phyloP scores from a whole-genome alignment of 345 rosid species.

The Odontarrhena argentea region DNA sequence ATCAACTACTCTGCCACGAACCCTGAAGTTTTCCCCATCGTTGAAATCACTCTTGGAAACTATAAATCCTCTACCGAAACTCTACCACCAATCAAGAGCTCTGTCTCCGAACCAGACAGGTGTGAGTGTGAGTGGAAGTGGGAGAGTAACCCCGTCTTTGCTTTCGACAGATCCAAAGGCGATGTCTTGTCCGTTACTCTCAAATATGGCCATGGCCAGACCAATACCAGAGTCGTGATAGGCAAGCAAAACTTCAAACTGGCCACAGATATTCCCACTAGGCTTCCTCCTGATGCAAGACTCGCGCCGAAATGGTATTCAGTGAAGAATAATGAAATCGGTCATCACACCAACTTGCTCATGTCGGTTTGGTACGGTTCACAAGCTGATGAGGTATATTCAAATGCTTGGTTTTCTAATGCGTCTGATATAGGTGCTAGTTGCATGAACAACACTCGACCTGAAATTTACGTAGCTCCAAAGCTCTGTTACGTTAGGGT shows the following conservation, averaged over 20 bases:
- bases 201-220: not conserved
- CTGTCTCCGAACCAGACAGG: no score
- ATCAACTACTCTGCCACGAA: not conserved
- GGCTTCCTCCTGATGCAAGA: slow-evolving; percentile 35
- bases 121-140: not conserved
- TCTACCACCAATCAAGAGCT: slow-evolving; percentile 4
- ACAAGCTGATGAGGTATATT: slow-evolving; percentile 34
- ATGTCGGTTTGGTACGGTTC: slow-evolving; percentile 39
- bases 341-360: not conserved
- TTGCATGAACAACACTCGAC: slow-evolving; percentile 32
- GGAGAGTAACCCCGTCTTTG: slow-evolving; percentile 37
- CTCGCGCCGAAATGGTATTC: slow-evolving; percentile 23
- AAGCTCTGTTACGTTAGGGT: slow-evolving; percentile 37
- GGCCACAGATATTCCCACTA: slow-evolving; percentile 20
- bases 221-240: not conserved
- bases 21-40: slow-evolving; percentile 15
- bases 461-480: slow-evolving; percentile 36
- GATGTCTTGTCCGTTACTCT: slow-evolving; percentile 31
- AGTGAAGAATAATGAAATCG: slow-evolving; percentile 10
- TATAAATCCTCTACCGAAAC: slow-evolving; percentile 24
- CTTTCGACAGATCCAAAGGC: slow-evolving; percentile 37
- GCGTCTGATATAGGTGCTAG: slow-evolving; percentile 20
- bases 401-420: slow-evolving; percentile 34
- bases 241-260: slow-evolving; percentile 26
- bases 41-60: slow-evolving; percentile 37